Conservation (phyloP, 495 filamentous ascomycete species). For the Mycothermus thermophilus region DNA sequence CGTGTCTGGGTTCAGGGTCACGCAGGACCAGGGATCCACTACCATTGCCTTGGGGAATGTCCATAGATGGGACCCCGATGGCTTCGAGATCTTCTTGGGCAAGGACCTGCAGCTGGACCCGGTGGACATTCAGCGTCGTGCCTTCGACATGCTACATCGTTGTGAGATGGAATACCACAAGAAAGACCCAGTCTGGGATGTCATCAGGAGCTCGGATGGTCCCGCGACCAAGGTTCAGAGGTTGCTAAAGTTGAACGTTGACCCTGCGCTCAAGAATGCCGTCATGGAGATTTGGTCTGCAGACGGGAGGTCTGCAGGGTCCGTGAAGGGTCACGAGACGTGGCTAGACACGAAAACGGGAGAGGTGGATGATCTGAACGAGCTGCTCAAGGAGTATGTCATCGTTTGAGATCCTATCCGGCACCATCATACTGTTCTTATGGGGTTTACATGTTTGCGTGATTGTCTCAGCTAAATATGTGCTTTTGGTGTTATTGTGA, state of each 20-base stretch:
- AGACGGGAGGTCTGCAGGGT: constrained; percentile 16
- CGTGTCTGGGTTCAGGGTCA: constrained; percentile 3
- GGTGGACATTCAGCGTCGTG: constrained; percentile 13
- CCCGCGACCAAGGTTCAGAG: constrained; percentile 18
- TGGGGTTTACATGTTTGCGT: neutral
- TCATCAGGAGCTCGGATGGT: constrained; percentile 14
- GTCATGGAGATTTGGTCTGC: constrained; percentile 33
- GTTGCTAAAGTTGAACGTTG: constrained; percentile 21
- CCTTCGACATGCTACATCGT: constrained; percentile 24
- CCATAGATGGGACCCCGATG: constrained; percentile 6
- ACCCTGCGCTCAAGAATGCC: constrained; percentile 23
- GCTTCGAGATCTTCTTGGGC: constrained; percentile 21
- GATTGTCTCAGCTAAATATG: neutral
- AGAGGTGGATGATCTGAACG: neutral
- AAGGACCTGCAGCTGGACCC: constrained; percentile 22
- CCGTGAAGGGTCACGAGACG: constrained; percentile 7
- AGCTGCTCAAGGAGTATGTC: constrained; percentile 12
- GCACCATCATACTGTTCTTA: neutral
- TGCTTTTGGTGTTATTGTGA: neutral
- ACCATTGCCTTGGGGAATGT: constrained; percentile 7
- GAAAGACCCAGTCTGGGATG: constrained; percentile 29
- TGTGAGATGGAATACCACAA: constrained; percentile 28
- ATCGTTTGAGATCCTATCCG: too few species aligned
- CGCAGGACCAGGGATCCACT: constrained; percentile 2
- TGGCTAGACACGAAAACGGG: constrained; percentile 4